Percentiles rank a stretch among this genome's conserved stretches.
phyloP scores from a whole-genome alignment of 78 protist species.

The Tieghemostelium lacteum region DNA sequence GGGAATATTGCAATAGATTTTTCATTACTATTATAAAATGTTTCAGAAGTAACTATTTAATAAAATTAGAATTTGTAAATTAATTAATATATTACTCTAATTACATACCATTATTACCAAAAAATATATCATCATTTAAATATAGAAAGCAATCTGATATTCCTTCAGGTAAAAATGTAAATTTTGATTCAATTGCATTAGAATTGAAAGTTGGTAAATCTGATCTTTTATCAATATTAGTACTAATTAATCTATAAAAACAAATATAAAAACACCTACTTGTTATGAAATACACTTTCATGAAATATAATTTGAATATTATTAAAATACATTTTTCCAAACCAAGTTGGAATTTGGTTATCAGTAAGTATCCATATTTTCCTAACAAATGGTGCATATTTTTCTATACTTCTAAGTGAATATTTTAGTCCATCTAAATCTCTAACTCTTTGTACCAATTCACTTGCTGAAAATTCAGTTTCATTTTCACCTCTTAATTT shows the following conservation, averaged over 20 bases:
- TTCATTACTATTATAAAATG: too few species aligned
- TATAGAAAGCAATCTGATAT: conserved; percentile 18
- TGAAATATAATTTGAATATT: conserved; percentile 13
- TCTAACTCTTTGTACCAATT: conserved; percentile 45
- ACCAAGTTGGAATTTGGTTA: conserved; percentile 13
- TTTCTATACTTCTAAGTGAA: conserved; percentile 9
- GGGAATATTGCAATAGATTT: too few species aligned
- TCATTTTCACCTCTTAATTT: too few species aligned
- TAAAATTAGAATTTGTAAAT: too few species aligned
- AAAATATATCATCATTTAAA: conserved; percentile 28
- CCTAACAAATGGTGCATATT: conserved; percentile 32
- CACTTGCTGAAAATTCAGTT: too few species aligned
- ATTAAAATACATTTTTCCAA: neutral
- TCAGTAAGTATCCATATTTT: conserved; percentile 14
- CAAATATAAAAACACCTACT: neutral
- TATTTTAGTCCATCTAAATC: conserved; percentile 36
- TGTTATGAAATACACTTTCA: neutral
- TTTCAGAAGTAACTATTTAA: too few species aligned
- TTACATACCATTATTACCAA: too few species aligned
- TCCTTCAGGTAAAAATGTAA: neutral
- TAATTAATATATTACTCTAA: too few species aligned
- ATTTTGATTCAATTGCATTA: neutral
- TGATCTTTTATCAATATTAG: neutral
- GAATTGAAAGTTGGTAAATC: conserved; percentile 20
- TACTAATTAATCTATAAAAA: too few species aligned